Conservation (phyloP, 2,329 filamentous ascomycete species). For the Ophiostoma tasmaniense region DNA sequence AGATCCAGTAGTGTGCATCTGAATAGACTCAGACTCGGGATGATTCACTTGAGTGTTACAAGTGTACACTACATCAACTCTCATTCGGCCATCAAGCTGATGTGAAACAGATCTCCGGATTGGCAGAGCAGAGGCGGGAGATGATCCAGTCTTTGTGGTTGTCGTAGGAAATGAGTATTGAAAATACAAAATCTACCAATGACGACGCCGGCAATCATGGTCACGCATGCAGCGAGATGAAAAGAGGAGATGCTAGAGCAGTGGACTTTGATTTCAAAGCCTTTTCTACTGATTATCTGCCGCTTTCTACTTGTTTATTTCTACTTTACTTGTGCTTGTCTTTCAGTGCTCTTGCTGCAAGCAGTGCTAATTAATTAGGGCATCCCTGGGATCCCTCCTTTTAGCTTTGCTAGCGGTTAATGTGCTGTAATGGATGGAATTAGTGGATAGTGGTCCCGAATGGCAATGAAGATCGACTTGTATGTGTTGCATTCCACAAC, state of each 20-base stretch:
- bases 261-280: neutral
- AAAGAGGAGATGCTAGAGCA: neutral
- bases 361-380: neutral
- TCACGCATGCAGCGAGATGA: conserved; percentile 1
- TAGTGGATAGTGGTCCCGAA: too few relatives aligned
- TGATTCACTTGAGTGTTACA: neutral
- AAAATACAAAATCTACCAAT: neutral
- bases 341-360: too few relatives aligned
- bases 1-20: neutral
- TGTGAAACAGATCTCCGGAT: neutral
- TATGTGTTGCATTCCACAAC: neutral
- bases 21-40: neutral
- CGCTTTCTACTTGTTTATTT: neutral
- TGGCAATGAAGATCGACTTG: too few relatives aligned
- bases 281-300: neutral
- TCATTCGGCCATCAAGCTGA: neutral
- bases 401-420: neutral
- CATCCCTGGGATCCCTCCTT: conserved; percentile 5
- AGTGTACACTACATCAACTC: neutral
- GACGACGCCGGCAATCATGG: neutral
- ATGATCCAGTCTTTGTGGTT: neutral
- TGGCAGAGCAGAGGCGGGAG: neutral
- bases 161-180: too few relatives aligned
- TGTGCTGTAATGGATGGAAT: too few relatives aligned
- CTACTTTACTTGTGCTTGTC: neutral